Conservation (phyloP, 192 early-diverging fungal species). For the Backusella westeae region DNA sequence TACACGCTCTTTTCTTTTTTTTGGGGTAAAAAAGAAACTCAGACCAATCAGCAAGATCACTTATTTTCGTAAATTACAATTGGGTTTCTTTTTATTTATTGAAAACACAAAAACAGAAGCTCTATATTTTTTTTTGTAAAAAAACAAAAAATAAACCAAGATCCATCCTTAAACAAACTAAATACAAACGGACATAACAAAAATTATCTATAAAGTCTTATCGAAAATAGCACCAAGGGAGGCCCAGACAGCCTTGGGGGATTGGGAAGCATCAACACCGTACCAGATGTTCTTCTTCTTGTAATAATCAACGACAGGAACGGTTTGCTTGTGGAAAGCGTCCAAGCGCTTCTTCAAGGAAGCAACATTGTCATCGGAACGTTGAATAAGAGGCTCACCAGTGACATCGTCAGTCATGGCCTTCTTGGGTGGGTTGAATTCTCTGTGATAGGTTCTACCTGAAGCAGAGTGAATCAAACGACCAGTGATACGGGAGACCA, state of each 20-base stretch:
- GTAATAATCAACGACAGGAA: conserved; percentile 88
- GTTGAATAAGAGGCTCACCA: conserved; percentile 95
- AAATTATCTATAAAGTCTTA: conserved; percentile 35
- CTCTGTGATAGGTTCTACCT: conserved; percentile 95
- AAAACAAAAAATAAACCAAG: neutral
- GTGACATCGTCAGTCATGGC: conserved; percentile 92
- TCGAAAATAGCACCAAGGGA: conserved; percentile 88
- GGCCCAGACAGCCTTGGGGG: conserved; percentile 85
- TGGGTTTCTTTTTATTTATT: neutral
- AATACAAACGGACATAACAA: conserved; percentile 7
- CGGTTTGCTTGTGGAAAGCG: conserved; percentile 81
- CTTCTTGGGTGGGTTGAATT: conserved; percentile 95
- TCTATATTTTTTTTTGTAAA: neutral
- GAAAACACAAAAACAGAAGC: conserved; percentile 6
- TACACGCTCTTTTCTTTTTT: neutral
- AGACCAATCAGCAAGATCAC: neutral
- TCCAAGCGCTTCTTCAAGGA: conserved; percentile 91
- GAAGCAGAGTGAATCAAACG: conserved; percentile 91
- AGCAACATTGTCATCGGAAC: conserved; percentile 96
- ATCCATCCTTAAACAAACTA: neutral
- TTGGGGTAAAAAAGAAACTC: neutral
- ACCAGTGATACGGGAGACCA: conserved; percentile 96
- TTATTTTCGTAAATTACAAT: neutral
- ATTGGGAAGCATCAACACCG: conserved; percentile 91
- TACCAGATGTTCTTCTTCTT: conserved; percentile 90